A percentile compares a stretch with the other conserved stretches of the same genome.
Conservation (phyloP, 495 filamentous ascomycete species). For the Patellaria atrata region DNA sequence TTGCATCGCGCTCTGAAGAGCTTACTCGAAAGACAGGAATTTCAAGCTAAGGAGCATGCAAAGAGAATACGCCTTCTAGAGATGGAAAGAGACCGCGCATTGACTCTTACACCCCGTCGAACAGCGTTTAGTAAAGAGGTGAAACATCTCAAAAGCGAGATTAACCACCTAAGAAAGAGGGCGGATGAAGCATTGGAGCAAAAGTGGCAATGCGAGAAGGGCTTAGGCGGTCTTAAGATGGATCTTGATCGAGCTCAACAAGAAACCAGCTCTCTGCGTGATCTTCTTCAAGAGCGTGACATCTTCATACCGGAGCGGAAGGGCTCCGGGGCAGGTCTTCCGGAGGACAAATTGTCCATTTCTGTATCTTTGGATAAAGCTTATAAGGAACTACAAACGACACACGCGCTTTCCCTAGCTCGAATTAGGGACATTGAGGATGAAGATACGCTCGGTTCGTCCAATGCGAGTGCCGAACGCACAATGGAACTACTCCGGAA, state of each 20-base stretch:
- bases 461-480: constrained; percentile 34
- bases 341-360: constrained; percentile 25
- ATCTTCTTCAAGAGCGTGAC: constrained; percentile 74
- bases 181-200: constrained; percentile 93
- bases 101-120: constrained; percentile 52
- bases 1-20: constrained; percentile 72
- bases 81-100: constrained; percentile 59
- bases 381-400: constrained; percentile 61
- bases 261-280: constrained; percentile 69
- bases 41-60: constrained; percentile 63
- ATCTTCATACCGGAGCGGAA: constrained; percentile 46
- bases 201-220: constrained; percentile 94
- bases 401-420: constrained; percentile 37
- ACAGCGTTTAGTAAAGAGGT: constrained; percentile 77
- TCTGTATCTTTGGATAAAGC: constrained; percentile 65
- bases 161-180: constrained; percentile 68
- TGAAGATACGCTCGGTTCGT: constrained; percentile 19
- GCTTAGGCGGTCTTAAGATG: constrained; percentile 84
- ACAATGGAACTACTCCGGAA: constrained; percentile 50
- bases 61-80: constrained; percentile 65
- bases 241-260: constrained; percentile 91
- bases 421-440: constrained; percentile 42
- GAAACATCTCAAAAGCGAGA: constrained; percentile 59
- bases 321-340: constrained; percentile 4
- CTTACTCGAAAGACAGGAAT: constrained; percentile 74